These are phyloP conservation scores for Eragrostis tef DNA, from an alignment of 202 grass and related monocot genomes.

Conservation along the genomic window DNA sequence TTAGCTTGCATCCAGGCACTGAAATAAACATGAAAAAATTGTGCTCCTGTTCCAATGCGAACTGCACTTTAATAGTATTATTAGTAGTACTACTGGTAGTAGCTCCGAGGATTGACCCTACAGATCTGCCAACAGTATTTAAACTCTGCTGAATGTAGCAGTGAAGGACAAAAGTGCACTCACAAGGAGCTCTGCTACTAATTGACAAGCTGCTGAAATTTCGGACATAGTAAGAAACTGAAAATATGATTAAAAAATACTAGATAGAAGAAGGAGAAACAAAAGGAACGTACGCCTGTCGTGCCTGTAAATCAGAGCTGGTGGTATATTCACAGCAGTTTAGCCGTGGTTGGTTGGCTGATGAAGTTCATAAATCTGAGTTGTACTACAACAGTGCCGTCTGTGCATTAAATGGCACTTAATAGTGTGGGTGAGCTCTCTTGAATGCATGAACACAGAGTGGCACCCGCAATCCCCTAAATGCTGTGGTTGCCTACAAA, in stretches of 20 bases:
- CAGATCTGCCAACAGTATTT: constrained; percentile 4
- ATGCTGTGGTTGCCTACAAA: constrained; percentile 49
- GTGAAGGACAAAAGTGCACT: constrained; percentile 12
- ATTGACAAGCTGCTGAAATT: constrained; percentile 27
- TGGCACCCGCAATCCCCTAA: not conserved
- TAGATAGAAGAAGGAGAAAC: not conserved
- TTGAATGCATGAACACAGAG: constrained; percentile 35
- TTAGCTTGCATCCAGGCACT: not conserved
- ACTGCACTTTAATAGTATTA: not conserved
- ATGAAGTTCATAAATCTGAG: constrained; percentile 52
- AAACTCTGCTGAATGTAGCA: not conserved
- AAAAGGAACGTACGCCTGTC: not conserved
- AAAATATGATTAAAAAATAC: not conserved
- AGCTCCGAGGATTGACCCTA: not conserved
- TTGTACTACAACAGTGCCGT: constrained; percentile 33
- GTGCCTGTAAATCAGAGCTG: constrained; percentile 34
- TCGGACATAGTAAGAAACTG: not conserved
- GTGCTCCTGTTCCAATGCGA: not conserved
- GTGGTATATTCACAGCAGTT: constrained; percentile 36
- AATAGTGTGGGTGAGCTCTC: constrained; percentile 49
- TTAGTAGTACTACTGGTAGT: not conserved
- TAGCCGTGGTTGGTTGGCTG: constrained; percentile 50
- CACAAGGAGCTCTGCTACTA: not conserved
- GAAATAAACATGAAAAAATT: constrained; percentile 3
- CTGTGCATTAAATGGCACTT: constrained; percentile 52